Evolutionary conservation across 768 basidiomycete species (phyloP), one percentile per base, ranked within the genome.

Genomic region (Leccinum subgranulosum): DNA sequence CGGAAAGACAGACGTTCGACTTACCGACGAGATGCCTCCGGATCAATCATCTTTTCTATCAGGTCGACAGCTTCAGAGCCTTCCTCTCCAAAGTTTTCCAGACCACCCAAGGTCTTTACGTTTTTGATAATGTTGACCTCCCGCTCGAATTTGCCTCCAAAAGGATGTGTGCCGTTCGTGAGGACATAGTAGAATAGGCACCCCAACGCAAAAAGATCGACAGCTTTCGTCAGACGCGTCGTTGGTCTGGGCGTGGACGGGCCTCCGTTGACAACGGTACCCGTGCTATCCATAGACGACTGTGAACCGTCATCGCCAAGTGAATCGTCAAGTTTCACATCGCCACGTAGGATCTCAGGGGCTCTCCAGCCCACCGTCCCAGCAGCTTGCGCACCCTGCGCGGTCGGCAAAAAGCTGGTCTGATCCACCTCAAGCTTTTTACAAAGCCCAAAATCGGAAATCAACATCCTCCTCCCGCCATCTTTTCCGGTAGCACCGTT

Each of bases 291-390:
- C 34, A 82, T 78, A 0, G 86, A 90, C 31, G 82, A 85, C 57
- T 84, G 78, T 12, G 86, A 86, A 57, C 82, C 77, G 53, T 89
- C 87, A 57, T 86, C 86, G 6, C 75, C 74, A 19, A 82, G 74
- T 29, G 79, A 66, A 51, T 95, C 94, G 65, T 97, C 92, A 58
- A 98, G 78, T 70, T 91, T 92, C 56, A 99, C 96, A 54, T 97
- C 93, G 3, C 96, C 96, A 23, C 91, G 79, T 47, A 99, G 75
- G 61, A 98, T 94, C 75, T 99, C 97, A 0, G 97, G 97, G 0
- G 97, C 97, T 5, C 97, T 85, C 93, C 97, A 99, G 1, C 97
- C 97, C 19, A 95, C 88, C 1, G 95, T 96, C 14, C 97, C 97
- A 10, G 92, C 94, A 21, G 84, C 92, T 76, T 91, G 84, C 31